Base-by-base conservation (phyloP, 495 filamentous ascomycete species). In the Lichenothelia convexa region DNA sequence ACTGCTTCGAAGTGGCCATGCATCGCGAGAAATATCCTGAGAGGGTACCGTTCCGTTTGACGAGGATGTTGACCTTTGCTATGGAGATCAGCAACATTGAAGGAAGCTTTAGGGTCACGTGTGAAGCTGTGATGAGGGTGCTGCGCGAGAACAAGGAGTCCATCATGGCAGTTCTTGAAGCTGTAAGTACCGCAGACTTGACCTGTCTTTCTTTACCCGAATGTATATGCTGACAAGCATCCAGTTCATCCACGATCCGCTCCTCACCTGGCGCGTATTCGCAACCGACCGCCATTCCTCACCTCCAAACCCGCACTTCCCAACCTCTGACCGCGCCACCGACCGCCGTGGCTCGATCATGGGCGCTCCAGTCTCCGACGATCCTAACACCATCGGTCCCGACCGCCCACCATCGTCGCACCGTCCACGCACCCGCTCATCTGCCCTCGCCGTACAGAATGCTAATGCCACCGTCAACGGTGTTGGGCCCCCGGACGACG, bases 51-150 rank as follows among this genome's bases (percentile, higher is more conserved):
- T 99, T 99, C 80, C 74, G 89, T 23, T 67, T 99, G 13, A 99
- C 89, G 9, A 70, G 89, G 38, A 99, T 99, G 89, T 69, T 99
- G 54, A 99, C 89, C 0, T 95, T 92, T 49, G 89, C 91, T 4
- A 99, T 99, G 89, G 89, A 99, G 59, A 85, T 95, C 21, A 91
- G 82, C 64, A 99, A 99, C 51, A 94, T 99, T 35, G 89, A 95
- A 51, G 89, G 89, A 48, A 92, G 81, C 59, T 99, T 91, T 64
- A 75, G 91, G 17, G 93, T 89, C 34, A 93, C 87, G 8, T 95
- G 84, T 45, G 91, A 99, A 54, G 84, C 92, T 44, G 91, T 95
- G 21, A 99, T 99, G 89, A 73, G 92, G 36, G 86, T 99, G 4
- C 63, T 99, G 45, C 63, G 89, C 4, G 85, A 86, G 40, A 95